Conservation (phyloP, 2,329 filamentous ascomycete genomes). For the Xylariaceae sp. region DNA sequence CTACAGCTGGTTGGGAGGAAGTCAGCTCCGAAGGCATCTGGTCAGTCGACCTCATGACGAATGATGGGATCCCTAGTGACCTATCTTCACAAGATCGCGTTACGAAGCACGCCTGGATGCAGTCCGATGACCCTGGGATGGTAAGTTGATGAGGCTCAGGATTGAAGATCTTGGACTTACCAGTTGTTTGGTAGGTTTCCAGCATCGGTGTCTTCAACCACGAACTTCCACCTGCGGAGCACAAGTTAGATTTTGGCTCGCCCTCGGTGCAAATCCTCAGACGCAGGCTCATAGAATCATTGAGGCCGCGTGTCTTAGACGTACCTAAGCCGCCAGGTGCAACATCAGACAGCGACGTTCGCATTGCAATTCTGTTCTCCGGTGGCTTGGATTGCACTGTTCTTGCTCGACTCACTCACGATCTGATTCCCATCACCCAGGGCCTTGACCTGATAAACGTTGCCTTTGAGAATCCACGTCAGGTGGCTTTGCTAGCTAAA, state of each 20-base stretch:
- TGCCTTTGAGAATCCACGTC: constrained; percentile 88
- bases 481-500: constrained; percentile 51
- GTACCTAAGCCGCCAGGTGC: constrained; percentile 54
- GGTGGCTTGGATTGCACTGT: constrained; percentile 91
- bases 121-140: constrained; percentile 34
- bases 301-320: constrained; percentile 58
- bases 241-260: constrained; percentile 37
- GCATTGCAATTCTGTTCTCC: constrained; percentile 81
- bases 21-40: constrained; percentile 82
- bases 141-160: constrained; percentile 36
- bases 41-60: constrained; percentile 50
- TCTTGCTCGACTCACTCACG: constrained; percentile 73
- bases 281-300: constrained; percentile 52
- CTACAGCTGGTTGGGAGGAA: constrained; percentile 60
- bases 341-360: constrained; percentile 37
- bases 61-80: constrained; percentile 4
- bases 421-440: constrained; percentile 63
- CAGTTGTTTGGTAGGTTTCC: constrained; percentile 40
- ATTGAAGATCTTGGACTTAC: constrained; percentile 33
- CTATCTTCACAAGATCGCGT: constrained; percentile 16
- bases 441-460: constrained; percentile 88
- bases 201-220: constrained; percentile 51
- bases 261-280: constrained; percentile 50
- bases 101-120: constrained; percentile 34
- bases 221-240: constrained; percentile 33